Percentiles rank a stretch among this genome's conserved stretches.
These are phyloP conservation scores for Pholiota molesta DNA, from an alignment of 768 basidiomycete species.

Conservation along the genomic window DNA sequence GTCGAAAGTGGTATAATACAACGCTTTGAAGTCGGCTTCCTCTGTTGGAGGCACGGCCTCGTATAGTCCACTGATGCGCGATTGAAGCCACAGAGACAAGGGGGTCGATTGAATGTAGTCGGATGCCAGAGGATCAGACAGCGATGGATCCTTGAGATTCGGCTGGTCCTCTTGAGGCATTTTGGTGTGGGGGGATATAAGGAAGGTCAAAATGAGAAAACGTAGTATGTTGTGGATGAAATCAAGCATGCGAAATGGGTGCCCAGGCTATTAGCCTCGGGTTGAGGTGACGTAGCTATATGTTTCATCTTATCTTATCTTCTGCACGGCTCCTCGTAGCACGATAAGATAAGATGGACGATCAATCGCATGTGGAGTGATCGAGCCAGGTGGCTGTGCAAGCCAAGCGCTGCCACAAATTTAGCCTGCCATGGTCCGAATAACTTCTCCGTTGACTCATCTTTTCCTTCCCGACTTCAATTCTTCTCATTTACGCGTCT, in stretches of 20 bases:
- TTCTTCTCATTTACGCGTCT: too few species aligned
- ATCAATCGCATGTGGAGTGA: neutral
- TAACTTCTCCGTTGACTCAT: neutral
- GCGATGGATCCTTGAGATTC: neutral
- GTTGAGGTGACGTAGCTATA: too few species aligned
- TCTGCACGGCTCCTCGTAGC: too few species aligned
- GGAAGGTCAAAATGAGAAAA: neutral
- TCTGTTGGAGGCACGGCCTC: slow-evolving; percentile 3
- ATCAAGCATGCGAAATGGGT: neutral
- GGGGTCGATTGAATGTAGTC: neutral
- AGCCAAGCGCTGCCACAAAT: neutral
- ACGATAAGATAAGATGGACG: neutral
- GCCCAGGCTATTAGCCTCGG: too few species aligned
- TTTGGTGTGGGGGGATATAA: neutral
- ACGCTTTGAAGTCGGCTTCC: slow-evolving; percentile 9
- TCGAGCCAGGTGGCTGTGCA: neutral
- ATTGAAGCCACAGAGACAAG: slow-evolving; percentile 10
- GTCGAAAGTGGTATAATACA: slow-evolving; percentile 8
- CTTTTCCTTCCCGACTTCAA: neutral
- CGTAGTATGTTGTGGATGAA: neutral
- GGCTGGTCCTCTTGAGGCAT: neutral
- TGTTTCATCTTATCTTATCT: too few species aligned
- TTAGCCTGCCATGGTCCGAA: neutral
- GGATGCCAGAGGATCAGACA: neutral
- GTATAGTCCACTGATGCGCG: slow-evolving; percentile 8